Conservation (phyloP, 176 grass and related monocot genomes). For the Aegilops sharonensis region DNA sequence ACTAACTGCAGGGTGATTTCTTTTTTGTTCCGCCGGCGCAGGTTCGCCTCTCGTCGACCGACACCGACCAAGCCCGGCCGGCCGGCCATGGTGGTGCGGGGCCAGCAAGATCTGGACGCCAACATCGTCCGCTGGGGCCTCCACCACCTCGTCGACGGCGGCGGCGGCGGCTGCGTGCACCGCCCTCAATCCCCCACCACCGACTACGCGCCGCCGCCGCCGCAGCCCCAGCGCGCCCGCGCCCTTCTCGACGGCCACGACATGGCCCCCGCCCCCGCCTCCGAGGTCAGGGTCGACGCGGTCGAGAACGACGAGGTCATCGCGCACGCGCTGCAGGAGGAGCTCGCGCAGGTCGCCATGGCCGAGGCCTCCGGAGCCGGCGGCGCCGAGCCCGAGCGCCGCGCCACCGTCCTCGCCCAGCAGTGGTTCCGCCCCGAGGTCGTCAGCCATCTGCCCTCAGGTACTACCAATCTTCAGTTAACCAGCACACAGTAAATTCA, state of each 20-base stretch:
- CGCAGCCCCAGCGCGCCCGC: neutral
- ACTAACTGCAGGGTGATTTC: too few relatives aligned
- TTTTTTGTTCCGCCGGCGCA: neutral
- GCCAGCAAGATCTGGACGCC: slow-evolving; percentile 43
- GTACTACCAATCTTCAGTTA: neutral
- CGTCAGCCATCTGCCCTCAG: slow-evolving; percentile 16
- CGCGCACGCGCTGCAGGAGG: slow-evolving; percentile 66
- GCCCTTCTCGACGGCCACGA: slow-evolving; percentile 17
- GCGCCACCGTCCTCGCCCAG: slow-evolving; percentile 61
- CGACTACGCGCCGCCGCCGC: neutral
- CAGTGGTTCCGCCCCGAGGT: slow-evolving; percentile 42
- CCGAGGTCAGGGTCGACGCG: neutral
- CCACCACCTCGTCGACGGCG: slow-evolving; percentile 52
- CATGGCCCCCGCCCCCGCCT: neutral
- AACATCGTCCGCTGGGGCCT: slow-evolving; percentile 73
- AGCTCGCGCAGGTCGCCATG: slow-evolving; percentile 56
- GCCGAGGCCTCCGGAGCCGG: slow-evolving; percentile 45
- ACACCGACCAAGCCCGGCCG: neutral
- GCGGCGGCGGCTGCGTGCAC: neutral
- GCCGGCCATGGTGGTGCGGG: slow-evolving; percentile 40
- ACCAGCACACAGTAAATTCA: too few relatives aligned
- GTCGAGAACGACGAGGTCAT: slow-evolving; percentile 74
- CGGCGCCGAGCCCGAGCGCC: neutral
- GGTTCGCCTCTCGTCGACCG: neutral
- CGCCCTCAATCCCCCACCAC: neutral